Evolutionary conservation across 2,329 filamentous ascomycete genomes (phyloP).

Genomic region (Fusarium longipes): DNA sequence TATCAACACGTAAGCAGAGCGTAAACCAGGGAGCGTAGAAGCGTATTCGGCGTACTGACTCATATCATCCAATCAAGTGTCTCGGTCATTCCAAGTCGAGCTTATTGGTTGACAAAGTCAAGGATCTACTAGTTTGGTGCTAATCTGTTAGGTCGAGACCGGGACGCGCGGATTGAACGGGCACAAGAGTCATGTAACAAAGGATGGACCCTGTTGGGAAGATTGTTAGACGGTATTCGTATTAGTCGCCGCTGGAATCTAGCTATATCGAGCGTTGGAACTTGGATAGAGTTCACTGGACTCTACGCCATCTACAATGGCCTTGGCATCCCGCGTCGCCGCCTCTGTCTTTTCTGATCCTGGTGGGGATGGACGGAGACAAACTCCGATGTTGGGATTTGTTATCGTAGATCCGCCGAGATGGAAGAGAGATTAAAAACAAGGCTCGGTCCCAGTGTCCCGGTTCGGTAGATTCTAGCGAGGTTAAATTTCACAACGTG

Average conservation of each 20-base stretch:
- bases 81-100: not conserved
- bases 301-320: not conserved
- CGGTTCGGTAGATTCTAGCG: not conserved
- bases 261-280: not conserved
- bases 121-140: not conserved
- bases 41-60: not conserved
- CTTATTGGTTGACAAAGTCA: not conserved
- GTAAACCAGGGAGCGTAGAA: slow-evolving; percentile 1
- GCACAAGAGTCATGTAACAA: slow-evolving; percentile 1
- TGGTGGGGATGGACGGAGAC: not conserved
- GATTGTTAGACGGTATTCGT: not conserved
- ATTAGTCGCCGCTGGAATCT: not conserved
- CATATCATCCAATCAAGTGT: not conserved
- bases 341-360: not conserved
- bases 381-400: not conserved
- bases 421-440: not conserved
- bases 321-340: not conserved
- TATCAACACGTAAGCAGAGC: not conserved
- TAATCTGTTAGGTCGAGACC: not conserved
- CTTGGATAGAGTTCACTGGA: not conserved
- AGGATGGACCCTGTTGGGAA: not conserved
- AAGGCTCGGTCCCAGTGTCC: not conserved
- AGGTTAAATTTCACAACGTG: no score
- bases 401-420: not conserved
- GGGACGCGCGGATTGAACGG: not conserved